These are phyloP conservation scores for Chloromonas sp. DNA, from an alignment of 163 green algal genomes.

Conservation along the genomic window DNA sequence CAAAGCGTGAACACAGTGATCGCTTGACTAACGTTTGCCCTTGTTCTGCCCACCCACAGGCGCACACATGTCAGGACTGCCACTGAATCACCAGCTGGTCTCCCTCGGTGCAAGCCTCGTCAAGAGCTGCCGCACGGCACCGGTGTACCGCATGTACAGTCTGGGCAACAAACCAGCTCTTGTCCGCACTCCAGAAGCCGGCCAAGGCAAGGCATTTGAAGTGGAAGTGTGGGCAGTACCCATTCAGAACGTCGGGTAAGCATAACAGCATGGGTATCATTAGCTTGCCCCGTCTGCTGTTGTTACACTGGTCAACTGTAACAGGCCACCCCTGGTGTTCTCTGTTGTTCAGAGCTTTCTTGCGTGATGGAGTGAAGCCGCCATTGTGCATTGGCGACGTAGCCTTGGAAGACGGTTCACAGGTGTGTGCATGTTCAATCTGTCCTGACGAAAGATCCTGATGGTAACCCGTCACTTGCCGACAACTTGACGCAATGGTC, in stretches of 20 bases:
- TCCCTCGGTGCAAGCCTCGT: slow-evolving; percentile 43
- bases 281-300: no score
- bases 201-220: slow-evolving; percentile 37
- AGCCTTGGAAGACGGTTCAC: slow-evolving; percentile 50
- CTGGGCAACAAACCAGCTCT: slow-evolving; percentile 35
- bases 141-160: slow-evolving; percentile 51
- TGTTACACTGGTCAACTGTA: no score
- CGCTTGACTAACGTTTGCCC: no score
- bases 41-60: slow-evolving; percentile 6
- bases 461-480: no score
- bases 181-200: slow-evolving; percentile 19
- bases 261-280: no score
- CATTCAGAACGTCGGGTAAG: slow-evolving; percentile 59
- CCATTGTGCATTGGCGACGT: slow-evolving; percentile 67
- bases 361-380: slow-evolving; percentile 42
- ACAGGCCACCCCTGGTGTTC: no score
- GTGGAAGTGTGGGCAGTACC: slow-evolving; percentile 65
- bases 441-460: no score
- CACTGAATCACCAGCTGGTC: slow-evolving; percentile 60
- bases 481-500: no score
- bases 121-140: slow-evolving; percentile 34
- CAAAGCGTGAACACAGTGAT: no score
- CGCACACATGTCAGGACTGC: slow-evolving; percentile 55
- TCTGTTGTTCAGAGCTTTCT: slow-evolving; percentile 19
- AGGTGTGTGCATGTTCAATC: neutral